Base-by-base conservation (phyloP, 2,329 filamentous ascomycete genomes). In the Fusarium incarnatum region DNA sequence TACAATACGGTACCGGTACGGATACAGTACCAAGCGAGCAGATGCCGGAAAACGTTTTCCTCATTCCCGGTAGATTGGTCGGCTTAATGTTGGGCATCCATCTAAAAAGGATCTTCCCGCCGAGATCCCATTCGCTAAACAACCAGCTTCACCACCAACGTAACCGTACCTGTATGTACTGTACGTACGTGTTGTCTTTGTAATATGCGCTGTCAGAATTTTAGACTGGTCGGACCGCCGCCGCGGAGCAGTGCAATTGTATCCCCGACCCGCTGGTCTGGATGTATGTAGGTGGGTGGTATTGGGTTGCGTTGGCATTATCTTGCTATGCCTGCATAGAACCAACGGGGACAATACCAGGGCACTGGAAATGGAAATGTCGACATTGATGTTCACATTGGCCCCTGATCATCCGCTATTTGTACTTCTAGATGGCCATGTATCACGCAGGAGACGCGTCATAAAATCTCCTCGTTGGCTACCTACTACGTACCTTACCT, bases 381-480 rank as follows among this genome's bases (percentile, higher is more conserved):
- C 25, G 23, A 20, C 32, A 37, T 41, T 22, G n/a, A 9, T 25
- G 15, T 27, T 22, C 13, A 18, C 23, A 28, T 53, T 48, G 30
- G 46, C 56, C 67, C 62, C 62, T 66, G 57, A 37, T 50, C 42
- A 27, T 40, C 34, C 40, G 47, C 46, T 18, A 48, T 28, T 27
- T 41, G n/a, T 40, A 22, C 34, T 42, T 46, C 45, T 45, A 45
- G 52, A 47, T 56, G 30, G 46, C 55, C 59, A 71, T 73, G 64
- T 68, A 71, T 57, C 63, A 75, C 73, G 73, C 70, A 75, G 68
- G 73, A 74, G 70, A 57, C 61, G 68, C 72, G 60, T 67, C 57
- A 56, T 50, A 28, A 47, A 46, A 49, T 49, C 34, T 48, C 22
- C 45, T 37, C 28, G 50, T 67, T 67, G 40, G 56, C 37, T 63